phyloP scores from a whole-genome alignment of 345 rosid genomes.

The Mercurialis annua region DNA sequence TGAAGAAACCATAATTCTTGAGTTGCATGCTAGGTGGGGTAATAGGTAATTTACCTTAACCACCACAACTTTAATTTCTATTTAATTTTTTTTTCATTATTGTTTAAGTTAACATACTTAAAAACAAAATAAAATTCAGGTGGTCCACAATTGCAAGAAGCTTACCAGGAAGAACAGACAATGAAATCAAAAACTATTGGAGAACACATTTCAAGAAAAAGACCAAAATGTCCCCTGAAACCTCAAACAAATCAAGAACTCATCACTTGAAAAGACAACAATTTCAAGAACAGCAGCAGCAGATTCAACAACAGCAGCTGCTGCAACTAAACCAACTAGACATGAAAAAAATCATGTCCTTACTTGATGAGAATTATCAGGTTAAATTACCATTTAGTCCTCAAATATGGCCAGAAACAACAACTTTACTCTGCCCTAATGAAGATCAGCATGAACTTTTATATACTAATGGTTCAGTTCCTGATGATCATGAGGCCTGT shows the following conservation, averaged over 20 bases:
- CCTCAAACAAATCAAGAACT: constrained; percentile 47
- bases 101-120: no score
- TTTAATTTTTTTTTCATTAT: not conserved
- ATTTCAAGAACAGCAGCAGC: constrained; percentile 60
- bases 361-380: constrained; percentile 46
- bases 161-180: constrained; percentile 91
- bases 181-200: constrained; percentile 93
- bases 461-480: constrained; percentile 21
- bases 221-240: constrained; percentile 47
- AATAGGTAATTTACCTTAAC: constrained; percentile 53
- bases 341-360: constrained; percentile 53
- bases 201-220: constrained; percentile 91
- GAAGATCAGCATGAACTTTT: constrained; percentile 30
- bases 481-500: constrained; percentile 18
- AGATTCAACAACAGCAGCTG: constrained; percentile 37
- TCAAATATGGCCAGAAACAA: constrained; percentile 43
- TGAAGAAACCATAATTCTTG: constrained; percentile 77
- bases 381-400: constrained; percentile 38
- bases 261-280: constrained; percentile 66
- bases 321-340: constrained; percentile 50
- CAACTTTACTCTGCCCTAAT: constrained; percentile 16
- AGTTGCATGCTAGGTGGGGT: constrained; percentile 90
- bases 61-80: not conserved
- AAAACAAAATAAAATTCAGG: constrained; percentile 32
- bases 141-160: constrained; percentile 96